Percentiles rank a stretch among this genome's conserved stretches.
These are phyloP conservation scores for Solanum hybrid DNA, from an alignment of 305 asterid genomes.

Conservation along the genomic window DNA sequence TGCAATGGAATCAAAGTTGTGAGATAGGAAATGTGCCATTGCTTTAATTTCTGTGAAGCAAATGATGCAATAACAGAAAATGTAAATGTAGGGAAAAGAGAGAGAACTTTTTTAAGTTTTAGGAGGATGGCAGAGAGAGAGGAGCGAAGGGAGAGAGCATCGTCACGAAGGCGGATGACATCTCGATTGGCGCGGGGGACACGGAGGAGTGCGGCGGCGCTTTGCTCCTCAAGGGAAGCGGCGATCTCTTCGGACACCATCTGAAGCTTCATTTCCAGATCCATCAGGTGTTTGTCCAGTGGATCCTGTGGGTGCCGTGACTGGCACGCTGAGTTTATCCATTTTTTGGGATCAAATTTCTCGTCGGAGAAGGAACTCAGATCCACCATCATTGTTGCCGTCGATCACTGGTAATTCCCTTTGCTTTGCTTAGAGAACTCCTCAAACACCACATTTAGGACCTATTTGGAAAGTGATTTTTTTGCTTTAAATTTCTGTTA, in stretches of 20 bases:
- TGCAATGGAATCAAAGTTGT: slow-evolving; percentile 14
- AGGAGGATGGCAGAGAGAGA: slow-evolving; percentile 71
- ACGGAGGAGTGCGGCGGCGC: slow-evolving; percentile 83
- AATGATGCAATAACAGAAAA: neutral
- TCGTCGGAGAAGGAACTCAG: slow-evolving; percentile 80
- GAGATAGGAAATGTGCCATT: neutral
- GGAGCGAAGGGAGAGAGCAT: slow-evolving; percentile 74
- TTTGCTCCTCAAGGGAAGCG: slow-evolving; percentile 90
- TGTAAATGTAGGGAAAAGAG: neutral
- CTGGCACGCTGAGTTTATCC: slow-evolving; percentile 84
- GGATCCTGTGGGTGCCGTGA: slow-evolving; percentile 86
- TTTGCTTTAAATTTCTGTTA: neutral
- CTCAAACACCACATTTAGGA: neutral
- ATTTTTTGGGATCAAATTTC: slow-evolving; percentile 89
- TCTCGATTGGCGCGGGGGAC: slow-evolving; percentile 96
- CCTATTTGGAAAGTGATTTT: neutral
- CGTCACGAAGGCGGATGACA: slow-evolving; percentile 85
- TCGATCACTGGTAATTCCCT: neutral
- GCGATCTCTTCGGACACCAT: slow-evolving; percentile 95
- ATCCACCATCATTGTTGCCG: slow-evolving; percentile 72
- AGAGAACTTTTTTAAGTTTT: slow-evolving; percentile 57
- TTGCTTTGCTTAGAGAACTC: neutral
- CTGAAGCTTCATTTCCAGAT: slow-evolving; percentile 98
- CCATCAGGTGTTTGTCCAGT: slow-evolving; percentile 77
- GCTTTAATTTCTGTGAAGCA: neutral